Conservation (phyloP, 2,329 filamentous ascomycete genomes). For the Cordyceps tenuipes region DNA sequence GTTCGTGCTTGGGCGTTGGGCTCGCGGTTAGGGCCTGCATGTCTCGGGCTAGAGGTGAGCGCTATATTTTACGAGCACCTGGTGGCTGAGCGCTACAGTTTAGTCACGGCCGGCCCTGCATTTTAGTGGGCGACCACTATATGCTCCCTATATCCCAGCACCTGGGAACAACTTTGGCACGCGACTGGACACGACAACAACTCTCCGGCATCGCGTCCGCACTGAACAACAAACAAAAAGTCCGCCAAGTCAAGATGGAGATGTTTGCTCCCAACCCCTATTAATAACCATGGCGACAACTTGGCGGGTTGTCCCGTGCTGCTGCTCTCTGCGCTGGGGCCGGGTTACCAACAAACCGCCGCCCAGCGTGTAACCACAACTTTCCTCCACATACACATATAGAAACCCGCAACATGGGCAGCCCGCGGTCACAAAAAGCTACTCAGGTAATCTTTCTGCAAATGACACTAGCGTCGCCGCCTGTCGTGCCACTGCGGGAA, state of each 20-base stretch:
- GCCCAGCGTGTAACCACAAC: background rate
- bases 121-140: background rate
- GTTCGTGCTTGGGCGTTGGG: background rate
- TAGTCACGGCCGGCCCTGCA: background rate
- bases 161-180: background rate
- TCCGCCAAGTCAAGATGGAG: background rate
- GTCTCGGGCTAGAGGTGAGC: background rate
- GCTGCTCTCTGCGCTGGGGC: background rate
- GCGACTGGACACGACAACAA: conserved; percentile 11
- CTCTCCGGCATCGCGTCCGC: background rate
- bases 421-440: background rate
- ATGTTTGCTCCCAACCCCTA: background rate
- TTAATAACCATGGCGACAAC: background rate
- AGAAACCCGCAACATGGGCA: no score
- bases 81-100: background rate
- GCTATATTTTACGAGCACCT: background rate
- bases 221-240: conserved; percentile 8
- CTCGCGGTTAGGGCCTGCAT: background rate
- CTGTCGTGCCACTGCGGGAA: background rate
- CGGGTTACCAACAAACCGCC: background rate
- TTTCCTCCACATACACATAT: background rate
- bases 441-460: background rate
- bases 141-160: background rate
- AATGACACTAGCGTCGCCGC: background rate
- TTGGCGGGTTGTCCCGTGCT: no score